Conservation (phyloP, 1,284 basidiomycete species). For the Inonotus obliquus region DNA sequence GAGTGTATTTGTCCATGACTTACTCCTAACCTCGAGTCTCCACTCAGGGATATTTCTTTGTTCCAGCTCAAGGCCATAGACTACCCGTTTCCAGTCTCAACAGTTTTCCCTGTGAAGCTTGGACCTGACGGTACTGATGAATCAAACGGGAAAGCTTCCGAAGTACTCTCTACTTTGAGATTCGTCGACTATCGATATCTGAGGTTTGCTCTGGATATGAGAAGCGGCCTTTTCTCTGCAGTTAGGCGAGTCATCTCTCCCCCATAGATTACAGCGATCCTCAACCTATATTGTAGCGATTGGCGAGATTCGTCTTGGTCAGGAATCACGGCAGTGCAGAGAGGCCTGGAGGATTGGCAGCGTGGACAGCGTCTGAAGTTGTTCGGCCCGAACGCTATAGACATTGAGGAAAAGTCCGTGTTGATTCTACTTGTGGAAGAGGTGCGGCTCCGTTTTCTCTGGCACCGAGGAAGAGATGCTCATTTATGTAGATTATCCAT, state of each 20-base stretch:
- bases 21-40: constrained; percentile 48
- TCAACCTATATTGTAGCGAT: constrained; percentile 47
- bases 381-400: constrained; percentile 88
- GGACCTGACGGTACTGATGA: constrained; percentile 20
- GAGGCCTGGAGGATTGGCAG: constrained; percentile 52
- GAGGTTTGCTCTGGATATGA: constrained; percentile 84
- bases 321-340: constrained; percentile 54
- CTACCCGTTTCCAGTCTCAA: constrained; percentile 76
- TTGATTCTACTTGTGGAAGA: constrained; percentile 86
- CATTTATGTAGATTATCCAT: constrained; percentile 66
- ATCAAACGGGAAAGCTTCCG: constrained; percentile 29
- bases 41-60: constrained; percentile 76
- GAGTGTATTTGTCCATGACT: constrained; percentile 3
- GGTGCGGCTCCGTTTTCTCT: constrained; percentile 40
- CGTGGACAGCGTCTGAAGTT: constrained; percentile 66
- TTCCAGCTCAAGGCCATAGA: constrained; percentile 63
- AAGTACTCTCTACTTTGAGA: constrained; percentile 48
- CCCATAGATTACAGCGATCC: constrained; percentile 6
- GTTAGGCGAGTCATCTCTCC: constrained; percentile 48
- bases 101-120: constrained; percentile 56
- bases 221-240: constrained; percentile 79
- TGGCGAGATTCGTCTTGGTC: constrained; percentile 90
- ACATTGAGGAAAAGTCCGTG: constrained; percentile 86
- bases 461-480: constrained; percentile 4
- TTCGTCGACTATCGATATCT: constrained; percentile 85